Conservation (phyloP, 352 stramenopile genomes). For the Phytophthora syringae region DNA sequence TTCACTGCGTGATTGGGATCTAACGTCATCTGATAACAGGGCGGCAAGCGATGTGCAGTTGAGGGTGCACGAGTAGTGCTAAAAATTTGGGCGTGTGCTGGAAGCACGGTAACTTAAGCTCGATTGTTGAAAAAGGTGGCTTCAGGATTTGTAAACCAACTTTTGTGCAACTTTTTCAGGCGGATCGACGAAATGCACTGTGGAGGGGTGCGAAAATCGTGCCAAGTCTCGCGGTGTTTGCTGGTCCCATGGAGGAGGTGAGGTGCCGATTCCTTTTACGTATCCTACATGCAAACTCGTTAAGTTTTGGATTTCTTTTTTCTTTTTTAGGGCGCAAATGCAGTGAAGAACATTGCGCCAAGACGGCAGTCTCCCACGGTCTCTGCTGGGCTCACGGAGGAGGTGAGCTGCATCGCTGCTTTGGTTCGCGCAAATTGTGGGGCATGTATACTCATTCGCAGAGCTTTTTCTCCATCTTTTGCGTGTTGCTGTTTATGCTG, state of each 20-base stretch:
- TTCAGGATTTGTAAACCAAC: conserved; percentile 43
- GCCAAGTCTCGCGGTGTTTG: conserved; percentile 82
- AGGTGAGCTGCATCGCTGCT: conserved; percentile 44
- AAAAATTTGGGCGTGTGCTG: conserved; percentile 82
- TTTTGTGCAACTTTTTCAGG: conserved; percentile 46
- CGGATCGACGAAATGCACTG: conserved; percentile 74
- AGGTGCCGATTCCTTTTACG: neutral
- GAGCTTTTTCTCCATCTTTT: conserved; percentile 15
- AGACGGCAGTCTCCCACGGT: conserved; percentile 80
- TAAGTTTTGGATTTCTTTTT: neutral
- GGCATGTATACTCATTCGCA: conserved; percentile 8
- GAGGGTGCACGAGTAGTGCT: conserved; percentile 72
- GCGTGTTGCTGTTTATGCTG: conserved; percentile 20
- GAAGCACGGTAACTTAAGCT: conserved; percentile 64
- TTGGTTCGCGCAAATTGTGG: neutral
- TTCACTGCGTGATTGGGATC: conserved; percentile 5
- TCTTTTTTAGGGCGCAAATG: conserved; percentile 56
- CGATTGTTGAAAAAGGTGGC: conserved; percentile 43
- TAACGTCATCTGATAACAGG: conserved; percentile 48
- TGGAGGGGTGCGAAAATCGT: conserved; percentile 68
- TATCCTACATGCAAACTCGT: neutral
- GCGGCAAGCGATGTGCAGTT: conserved; percentile 72
- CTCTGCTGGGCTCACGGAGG: conserved; percentile 84
- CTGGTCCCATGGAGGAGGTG: conserved; percentile 81
- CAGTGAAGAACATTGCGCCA: conserved; percentile 62